A percentile compares a stretch with the other conserved stretches of the same genome.
These are phyloP conservation scores for Phytophthora ramorum DNA, from an alignment of 352 stramenopile species.

Conservation along the genomic window DNA sequence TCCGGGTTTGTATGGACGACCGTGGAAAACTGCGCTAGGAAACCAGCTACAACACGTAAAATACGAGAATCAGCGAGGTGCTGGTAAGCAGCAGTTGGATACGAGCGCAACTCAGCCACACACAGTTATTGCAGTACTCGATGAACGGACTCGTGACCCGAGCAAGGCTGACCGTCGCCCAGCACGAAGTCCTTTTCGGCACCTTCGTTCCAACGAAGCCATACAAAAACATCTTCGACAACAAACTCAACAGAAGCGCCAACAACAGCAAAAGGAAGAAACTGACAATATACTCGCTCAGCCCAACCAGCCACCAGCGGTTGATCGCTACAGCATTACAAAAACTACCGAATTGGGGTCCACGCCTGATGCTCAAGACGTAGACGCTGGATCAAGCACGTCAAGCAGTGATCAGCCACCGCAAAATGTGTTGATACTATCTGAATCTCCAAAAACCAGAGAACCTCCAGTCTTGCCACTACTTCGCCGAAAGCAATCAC, in stretches of 20 bases:
- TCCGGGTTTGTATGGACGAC: slow-evolving; percentile 13
- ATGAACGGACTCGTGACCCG: slow-evolving; percentile 6
- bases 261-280: slow-evolving; percentile 4
- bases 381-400: not conserved
- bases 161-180: not conserved
- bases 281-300: not conserved
- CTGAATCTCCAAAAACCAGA: not conserved
- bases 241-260: slow-evolving; percentile 3
- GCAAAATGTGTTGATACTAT: not conserved
- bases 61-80: slow-evolving; percentile 6
- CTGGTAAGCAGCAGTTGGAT: slow-evolving; percentile 3
- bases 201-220: slow-evolving; percentile 24
- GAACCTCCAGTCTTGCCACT: slow-evolving; percentile 14
- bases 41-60: slow-evolving; percentile 32
- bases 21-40: slow-evolving; percentile 31
- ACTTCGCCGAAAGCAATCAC: slow-evolving; percentile 28
- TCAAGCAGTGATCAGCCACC: not conserved
- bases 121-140: slow-evolving; percentile 25
- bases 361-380: not conserved
- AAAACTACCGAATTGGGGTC: not conserved
- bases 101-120: slow-evolving; percentile 8
- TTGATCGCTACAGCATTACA: not conserved
- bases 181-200: slow-evolving; percentile 11
- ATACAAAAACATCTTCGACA: slow-evolving; percentile 18
- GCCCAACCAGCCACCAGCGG: not conserved